phyloP scores from a whole-genome alignment of 2,329 filamentous ascomycete genomes.

The Ophiocordyceps polyrhachis-furcata region DNA sequence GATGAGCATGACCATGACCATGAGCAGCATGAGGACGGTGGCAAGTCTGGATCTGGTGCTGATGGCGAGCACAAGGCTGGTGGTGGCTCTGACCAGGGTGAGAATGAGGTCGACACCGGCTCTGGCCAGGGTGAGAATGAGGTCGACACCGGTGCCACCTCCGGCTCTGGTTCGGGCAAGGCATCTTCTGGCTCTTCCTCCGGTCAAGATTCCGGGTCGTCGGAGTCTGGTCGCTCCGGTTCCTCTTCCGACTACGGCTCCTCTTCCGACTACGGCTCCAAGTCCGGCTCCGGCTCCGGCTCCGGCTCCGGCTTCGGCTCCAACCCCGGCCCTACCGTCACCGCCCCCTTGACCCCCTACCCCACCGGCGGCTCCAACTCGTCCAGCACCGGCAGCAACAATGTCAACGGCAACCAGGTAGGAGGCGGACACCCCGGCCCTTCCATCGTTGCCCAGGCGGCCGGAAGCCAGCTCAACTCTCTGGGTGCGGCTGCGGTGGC shows the following conservation, averaged over 20 bases:
- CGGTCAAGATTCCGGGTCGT: background rate
- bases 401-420: background rate
- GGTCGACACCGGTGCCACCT: conserved; percentile 5
- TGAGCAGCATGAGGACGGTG: background rate
- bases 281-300: conserved; percentile 3
- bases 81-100: background rate
- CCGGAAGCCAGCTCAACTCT: conserved; percentile 11
- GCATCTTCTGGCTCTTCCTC: background rate
- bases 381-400: too few species aligned
- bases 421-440: background rate
- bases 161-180: conserved; percentile 9
- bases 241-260: conserved; percentile 3
- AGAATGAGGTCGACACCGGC: conserved; percentile 2
- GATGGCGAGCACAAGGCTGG: background rate
- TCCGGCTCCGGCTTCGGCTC: too few species aligned
- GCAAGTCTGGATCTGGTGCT: background rate
- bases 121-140: background rate
- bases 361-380: background rate
- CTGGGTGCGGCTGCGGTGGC: conserved; percentile 14
- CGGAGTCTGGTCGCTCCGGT: background rate
- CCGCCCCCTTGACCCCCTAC: too few species aligned
- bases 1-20: too few species aligned
- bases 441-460: conserved; percentile 1
- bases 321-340: too few species aligned
- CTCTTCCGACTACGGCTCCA: conserved; percentile 9